phyloP scores from a whole-genome alignment of 2,329 filamentous ascomycete species.

The Kalmusia sp. region DNA sequence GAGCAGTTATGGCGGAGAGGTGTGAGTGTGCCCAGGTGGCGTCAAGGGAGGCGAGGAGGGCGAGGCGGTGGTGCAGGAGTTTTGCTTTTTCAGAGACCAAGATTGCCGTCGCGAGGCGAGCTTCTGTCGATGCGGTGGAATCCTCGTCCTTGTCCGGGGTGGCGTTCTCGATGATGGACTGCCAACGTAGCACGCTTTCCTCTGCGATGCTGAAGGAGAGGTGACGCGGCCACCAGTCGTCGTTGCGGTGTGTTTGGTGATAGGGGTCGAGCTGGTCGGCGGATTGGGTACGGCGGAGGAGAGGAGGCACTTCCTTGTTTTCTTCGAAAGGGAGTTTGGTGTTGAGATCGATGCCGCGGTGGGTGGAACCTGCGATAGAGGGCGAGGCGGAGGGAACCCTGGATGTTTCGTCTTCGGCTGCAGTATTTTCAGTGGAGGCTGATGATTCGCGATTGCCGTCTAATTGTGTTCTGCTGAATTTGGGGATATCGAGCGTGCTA shows the following conservation, averaged over 20 bases:
- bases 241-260: conserved; percentile 50
- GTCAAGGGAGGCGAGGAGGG: conserved; percentile 62
- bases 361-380: conserved; percentile 66
- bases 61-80: conserved; percentile 67
- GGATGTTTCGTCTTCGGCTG: conserved; percentile 32
- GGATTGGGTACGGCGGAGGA: conserved; percentile 70
- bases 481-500: conserved; percentile 26
- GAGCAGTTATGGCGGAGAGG: conserved; percentile 61
- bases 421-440: conserved; percentile 11
- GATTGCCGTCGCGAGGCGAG: conserved; percentile 42
- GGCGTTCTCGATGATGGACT: conserved; percentile 26
- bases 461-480: conserved; percentile 19
- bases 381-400: conserved; percentile 53
- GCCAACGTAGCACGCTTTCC: conserved; percentile 74
- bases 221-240: conserved; percentile 72
- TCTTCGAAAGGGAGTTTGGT: conserved; percentile 51
- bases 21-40: conserved; percentile 68
- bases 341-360: conserved; percentile 65
- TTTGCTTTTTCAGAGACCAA: conserved; percentile 62
- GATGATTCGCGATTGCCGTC: conserved; percentile 28
- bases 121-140: conserved; percentile 42
- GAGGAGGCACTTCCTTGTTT: conserved; percentile 55
- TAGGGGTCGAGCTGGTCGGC: conserved; percentile 45
- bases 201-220: conserved; percentile 79
- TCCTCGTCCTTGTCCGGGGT: no score